Percentiles rank a stretch among this genome's conserved stretches.
These are phyloP conservation scores for Dendrocalamus sinicus DNA, from an alignment of 176 grass and related monocot species.

Conservation along the genomic window DNA sequence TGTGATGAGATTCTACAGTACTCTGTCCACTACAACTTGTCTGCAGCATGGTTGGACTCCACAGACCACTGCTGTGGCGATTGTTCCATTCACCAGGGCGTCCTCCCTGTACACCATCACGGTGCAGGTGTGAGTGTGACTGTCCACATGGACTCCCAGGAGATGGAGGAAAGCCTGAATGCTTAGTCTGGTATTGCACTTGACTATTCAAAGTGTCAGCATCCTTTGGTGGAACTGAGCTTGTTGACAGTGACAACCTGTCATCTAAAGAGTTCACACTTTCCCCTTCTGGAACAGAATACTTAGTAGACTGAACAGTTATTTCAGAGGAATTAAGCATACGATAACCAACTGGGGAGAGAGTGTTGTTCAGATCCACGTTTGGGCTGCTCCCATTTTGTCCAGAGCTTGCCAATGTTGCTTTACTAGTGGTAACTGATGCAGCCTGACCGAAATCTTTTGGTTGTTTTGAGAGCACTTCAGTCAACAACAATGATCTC, in stretches of 20 bases:
- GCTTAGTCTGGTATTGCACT: slow-evolving; percentile 29
- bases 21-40: slow-evolving; percentile 40
- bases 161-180: slow-evolving; percentile 35
- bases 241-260: slow-evolving; percentile 46
- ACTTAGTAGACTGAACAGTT: slow-evolving; percentile 37
- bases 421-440: slow-evolving; percentile 46
- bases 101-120: slow-evolving; percentile 47
- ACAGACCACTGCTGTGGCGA: slow-evolving; percentile 35
- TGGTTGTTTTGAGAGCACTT: slow-evolving; percentile 70
- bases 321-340: slow-evolving; percentile 46
- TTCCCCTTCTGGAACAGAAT: slow-evolving; percentile 43
- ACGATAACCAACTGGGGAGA: slow-evolving; percentile 52
- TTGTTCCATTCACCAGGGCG: slow-evolving; percentile 54
- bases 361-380: slow-evolving; percentile 48
- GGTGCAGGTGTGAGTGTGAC: slow-evolving; percentile 41
- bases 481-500: slow-evolving; percentile 75
- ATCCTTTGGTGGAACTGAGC: slow-evolving; percentile 55
- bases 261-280: slow-evolving; percentile 44
- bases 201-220: slow-evolving; percentile 40
- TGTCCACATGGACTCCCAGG: slow-evolving; percentile 42
- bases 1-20: slow-evolving; percentile 44
- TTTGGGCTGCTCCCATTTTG: slow-evolving; percentile 35
- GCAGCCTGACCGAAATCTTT: slow-evolving; percentile 62
- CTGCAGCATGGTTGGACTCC: slow-evolving; percentile 42
- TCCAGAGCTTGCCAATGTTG: slow-evolving; percentile 38